phyloP scores from a whole-genome alignment of 1,139 yeast genomes.

The Chernovozyma aurita region DNA sequence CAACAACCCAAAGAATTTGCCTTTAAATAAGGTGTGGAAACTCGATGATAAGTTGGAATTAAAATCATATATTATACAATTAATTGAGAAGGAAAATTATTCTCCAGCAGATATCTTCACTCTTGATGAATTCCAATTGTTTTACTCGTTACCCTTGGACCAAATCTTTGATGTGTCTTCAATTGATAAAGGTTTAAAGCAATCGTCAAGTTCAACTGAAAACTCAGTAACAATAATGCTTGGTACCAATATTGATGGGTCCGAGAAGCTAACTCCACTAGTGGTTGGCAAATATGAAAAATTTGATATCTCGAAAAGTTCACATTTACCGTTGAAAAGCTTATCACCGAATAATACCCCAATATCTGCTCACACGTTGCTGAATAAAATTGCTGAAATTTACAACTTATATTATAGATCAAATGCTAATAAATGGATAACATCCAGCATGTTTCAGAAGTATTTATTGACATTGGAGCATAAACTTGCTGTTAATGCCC shows the following conservation, averaged over 20 bases:
- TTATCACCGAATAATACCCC: constrained; percentile 11
- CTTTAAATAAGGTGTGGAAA: constrained; percentile 57
- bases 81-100: constrained; percentile 31
- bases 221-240: constrained; percentile 57
- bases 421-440: constrained; percentile 61
- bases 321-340: constrained; percentile 26
- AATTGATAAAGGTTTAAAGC: constrained; percentile 43
- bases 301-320: constrained; percentile 40
- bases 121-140: constrained; percentile 57
- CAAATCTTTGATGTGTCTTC: constrained; percentile 49
- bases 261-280: constrained; percentile 57
- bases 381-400: constrained; percentile 47
- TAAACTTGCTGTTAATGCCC: constrained; percentile 35
- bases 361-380: constrained; percentile 21
- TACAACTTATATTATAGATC: constrained; percentile 56
- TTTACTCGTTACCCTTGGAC: constrained; percentile 59
- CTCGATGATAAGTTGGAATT: constrained; percentile 51
- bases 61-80: constrained; percentile 29
- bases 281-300: constrained; percentile 59
- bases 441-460: constrained; percentile 61
- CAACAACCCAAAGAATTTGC: constrained; percentile 26
- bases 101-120: constrained; percentile 54
- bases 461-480: constrained; percentile 59
- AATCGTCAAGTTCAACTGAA: constrained; percentile 45
- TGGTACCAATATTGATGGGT: constrained; percentile 60